phyloP scores from a whole-genome alignment of 257 asterid species.

The Scutellaria barbata region DNA sequence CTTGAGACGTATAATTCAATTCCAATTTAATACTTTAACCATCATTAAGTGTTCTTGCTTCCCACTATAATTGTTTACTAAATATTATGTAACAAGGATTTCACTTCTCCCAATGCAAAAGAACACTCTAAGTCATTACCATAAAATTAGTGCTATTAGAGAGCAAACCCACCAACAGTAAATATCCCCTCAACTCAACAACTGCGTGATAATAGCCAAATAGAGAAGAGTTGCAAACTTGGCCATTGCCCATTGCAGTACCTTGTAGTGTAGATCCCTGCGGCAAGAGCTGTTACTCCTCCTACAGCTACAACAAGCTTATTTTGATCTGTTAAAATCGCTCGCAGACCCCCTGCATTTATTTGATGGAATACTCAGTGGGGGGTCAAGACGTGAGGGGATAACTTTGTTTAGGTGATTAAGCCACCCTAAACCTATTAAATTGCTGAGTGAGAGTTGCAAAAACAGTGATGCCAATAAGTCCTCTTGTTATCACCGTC shows the following conservation, averaged over 20 bases:
- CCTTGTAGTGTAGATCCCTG: slow-evolving; percentile 98
- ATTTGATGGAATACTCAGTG: slow-evolving; percentile 36
- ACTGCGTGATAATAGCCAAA: slow-evolving; percentile 13
- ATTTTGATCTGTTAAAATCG: slow-evolving; percentile 90
- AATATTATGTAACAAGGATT: slow-evolving; percentile 10
- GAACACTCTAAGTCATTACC: background rate
- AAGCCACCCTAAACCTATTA: background rate
- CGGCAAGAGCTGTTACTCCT: slow-evolving; percentile 97
- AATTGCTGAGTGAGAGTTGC: slow-evolving; percentile 5
- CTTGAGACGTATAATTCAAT: background rate
- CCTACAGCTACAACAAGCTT: slow-evolving; percentile 95
- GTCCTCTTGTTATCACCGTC: background rate
- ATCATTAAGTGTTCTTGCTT: background rate
- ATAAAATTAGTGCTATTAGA: background rate
- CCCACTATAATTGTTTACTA: background rate
- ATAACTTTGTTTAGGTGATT: background rate
- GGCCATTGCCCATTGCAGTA: slow-evolving; percentile 39
- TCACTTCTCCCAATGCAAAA: background rate
- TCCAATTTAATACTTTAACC: slow-evolving; percentile 4
- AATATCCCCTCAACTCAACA: background rate
- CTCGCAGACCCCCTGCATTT: slow-evolving; percentile 80
- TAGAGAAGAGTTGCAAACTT: slow-evolving; percentile 21
- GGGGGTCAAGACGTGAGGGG: slow-evolving; percentile 21
- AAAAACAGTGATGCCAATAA: background rate
- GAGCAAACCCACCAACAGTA: background rate